Evolutionary conservation across 2,329 filamentous ascomycete genomes (phyloP), one percentile per base, ranked within the genome.

Genomic region (Trichoderma asperellum): DNA sequence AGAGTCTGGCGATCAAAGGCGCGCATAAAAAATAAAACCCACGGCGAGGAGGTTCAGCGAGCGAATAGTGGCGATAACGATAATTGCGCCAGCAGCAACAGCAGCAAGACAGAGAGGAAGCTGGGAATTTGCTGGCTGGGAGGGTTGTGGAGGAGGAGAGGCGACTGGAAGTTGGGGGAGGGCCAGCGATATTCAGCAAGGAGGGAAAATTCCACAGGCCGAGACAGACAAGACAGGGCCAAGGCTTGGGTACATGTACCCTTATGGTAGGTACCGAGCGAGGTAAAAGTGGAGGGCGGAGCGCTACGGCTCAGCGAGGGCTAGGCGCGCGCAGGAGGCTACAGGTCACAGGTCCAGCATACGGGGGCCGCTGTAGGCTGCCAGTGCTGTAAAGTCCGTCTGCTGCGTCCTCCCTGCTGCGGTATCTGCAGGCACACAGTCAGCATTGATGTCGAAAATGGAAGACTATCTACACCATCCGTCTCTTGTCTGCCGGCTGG

Each of bases 201-300:
- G 59, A 68, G 65, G 65, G 65, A 68, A 68, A 68, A 68, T 60
- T 68, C 65, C 65, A 60, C 56, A 68, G 58, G 27, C 58, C 57
- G 57, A 68, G 65, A 61, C 65, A 61, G 65, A 40, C 56, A 68
- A 61, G 58, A 68, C 64, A 59, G 34, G 55, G 34, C 47, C 47
- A 49, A 21, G 47, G 47, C 47, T 49, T 49, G 47, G 47, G 47
- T 49, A 58, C 32, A 34, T 53, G 53, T 47, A 57, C 53, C 21
- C 55, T 52, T 57, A 29, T 52, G 64, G 64, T 59, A 67, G 55
- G 55, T 67, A 52, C 64, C 64, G 58, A 58, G 59, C 47, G 40
- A 67, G 64, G 18, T 52, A 58, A 58, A 40, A 58, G 63, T 58
- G 63, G 63, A 67, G 64, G 64, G 64, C 57, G 57, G 35, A 49